Evolutionary conservation across 768 basidiomycete species (phyloP), one percentile per base, ranked within the genome.

Genomic region (Coprinopsis cinerea): DNA sequence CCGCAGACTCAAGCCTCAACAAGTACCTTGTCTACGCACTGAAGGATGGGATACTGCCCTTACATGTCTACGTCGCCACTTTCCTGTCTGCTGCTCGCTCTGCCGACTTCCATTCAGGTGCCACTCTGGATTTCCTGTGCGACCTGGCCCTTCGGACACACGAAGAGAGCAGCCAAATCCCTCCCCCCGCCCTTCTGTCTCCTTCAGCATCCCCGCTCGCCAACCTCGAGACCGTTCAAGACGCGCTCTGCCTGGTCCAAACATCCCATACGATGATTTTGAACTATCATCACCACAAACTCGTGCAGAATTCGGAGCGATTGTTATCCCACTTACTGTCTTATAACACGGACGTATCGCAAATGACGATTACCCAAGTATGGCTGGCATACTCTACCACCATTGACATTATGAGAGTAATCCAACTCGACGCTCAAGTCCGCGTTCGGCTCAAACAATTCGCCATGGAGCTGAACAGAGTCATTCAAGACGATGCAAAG

Each of bases 51-150:
- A 63, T 82, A 36, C 64, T 88, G 14, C 78, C 84, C 6, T 64
- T 83, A 18, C 62, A 78, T 9, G 73, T 70, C 13, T 88, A 84
- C 57, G 74, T 88, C 5, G 62, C 81, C 3, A 81, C 82, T 2
- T 80, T 89, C 51, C 75, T 89, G 17, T 77, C 77, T 50, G 85
- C 82, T 3, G 80, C 79, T 52, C 77, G 78, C 24, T 84, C 85
- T 2, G 69, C 79, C 14, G 78, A 83, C 40, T 59, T 88, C 24
- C 83, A 84, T 58, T 72, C 78, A 35, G 69, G 77, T 4, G 76
- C 82, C 0, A 89, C 86, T 2, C 70, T 91, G 26, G 79, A 87
- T 59, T 76, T 77, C 56, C 76, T 91, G 9, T 88, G 85, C 61
- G 76, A 77, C 35, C 69, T 82, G 22, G 81, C 78, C 3, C 67